A percentile compares a stretch with the other conserved stretches of the same genome.
These are phyloP conservation scores for Camellia oleifera DNA, from an alignment of 179 eudicot genomes.

Conservation along the genomic window DNA sequence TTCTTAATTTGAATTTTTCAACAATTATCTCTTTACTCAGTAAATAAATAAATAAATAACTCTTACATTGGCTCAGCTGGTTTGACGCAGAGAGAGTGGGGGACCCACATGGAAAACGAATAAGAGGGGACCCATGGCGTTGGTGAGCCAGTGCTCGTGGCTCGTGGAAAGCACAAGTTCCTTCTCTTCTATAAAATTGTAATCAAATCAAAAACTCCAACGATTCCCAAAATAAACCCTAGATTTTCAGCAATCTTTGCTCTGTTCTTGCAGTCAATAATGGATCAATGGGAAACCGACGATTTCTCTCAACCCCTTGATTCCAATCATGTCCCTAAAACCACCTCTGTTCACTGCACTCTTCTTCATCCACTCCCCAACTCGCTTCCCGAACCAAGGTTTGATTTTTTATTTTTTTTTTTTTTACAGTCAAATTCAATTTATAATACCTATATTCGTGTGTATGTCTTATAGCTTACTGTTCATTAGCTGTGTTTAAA, in stretches of 20 bases:
- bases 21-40: too few species aligned
- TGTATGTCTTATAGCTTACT: neutral
- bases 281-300: constrained; percentile 12
- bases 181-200: neutral
- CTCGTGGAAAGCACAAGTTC: constrained; percentile 17
- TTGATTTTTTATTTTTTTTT: neutral
- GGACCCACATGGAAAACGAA: too few species aligned
- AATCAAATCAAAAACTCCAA: neutral
- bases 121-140: too few species aligned
- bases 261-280: neutral
- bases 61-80: too few species aligned
- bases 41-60: too few species aligned
- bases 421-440: neutral
- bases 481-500: neutral
- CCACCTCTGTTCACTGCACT: neutral
- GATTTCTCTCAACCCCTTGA: constrained; percentile 3
- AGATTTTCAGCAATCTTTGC: neutral
- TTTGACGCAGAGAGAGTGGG: too few species aligned
- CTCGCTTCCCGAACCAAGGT: constrained; percentile 4
- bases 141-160: neutral
- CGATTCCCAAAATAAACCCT: neutral
- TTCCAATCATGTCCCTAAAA: neutral
- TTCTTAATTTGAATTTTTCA: too few species aligned
- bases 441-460: neutral
- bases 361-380: neutral